Evolutionary conservation across 106 monocot species (phyloP), one percentile per base, ranked within the genome.

Genomic region (Apostasia shenzhenica): DNA sequence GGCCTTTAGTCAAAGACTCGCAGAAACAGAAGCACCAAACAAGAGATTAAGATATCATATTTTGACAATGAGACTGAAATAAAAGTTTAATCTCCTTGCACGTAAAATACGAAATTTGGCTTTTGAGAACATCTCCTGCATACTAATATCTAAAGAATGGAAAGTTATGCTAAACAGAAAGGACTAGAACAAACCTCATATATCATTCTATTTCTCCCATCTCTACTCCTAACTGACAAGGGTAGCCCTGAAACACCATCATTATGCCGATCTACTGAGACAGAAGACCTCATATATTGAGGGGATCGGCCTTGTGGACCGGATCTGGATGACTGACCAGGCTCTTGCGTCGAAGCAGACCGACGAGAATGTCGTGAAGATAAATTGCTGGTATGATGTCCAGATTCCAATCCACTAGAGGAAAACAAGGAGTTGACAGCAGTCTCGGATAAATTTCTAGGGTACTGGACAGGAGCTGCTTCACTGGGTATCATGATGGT

Each of bases 171-270:
- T 26, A 26, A 26, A 26, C 26, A 26, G 26, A 26, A 26, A 26
- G 26, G 26, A 26, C 26, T 26, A 26, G 10, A 75, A 67, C 79
- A 75, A 73, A 81, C 83, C 86, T 81, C 86, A 12, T 76, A 87
- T 77, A 82, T 59, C 70, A 83, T 80, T 69, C 94, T 84, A 68
- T 59, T 82, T 79, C 83, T 79, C 57, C 79, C 85, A 74, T 86
- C 94, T 75, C 77, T 77, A 58, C 72, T 82, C 54, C 94, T 72
- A 48, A 71, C 26, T 45, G 90, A 63, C 8, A 85, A 60, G n/a
- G 90, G 80, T 7, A 65, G 26, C 26, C 65, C 48, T 37, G 65
- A 65, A 64, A 76, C 72, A 67, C 87, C 79, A 63, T 84, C 87
- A 69, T 66, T 70, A 48, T 77, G 80, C 14, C 85, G 78, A 46